phyloP scores from a whole-genome alignment of 225 moss, liverwort and hornwort genomes.

The Lunularia cruciata region DNA sequence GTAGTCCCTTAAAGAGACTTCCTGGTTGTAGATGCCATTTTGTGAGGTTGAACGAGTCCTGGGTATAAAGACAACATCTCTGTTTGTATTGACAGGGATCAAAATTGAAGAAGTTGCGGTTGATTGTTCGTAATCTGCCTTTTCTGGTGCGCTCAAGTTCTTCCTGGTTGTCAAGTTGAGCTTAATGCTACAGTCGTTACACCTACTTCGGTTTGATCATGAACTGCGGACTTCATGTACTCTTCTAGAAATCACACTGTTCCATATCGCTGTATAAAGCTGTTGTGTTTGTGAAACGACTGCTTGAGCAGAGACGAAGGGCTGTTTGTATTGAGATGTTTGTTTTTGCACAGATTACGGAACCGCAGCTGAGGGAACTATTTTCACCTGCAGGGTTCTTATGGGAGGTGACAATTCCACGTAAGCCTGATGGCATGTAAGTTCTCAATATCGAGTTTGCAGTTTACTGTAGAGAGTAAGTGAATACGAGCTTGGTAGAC shows the following conservation, averaged over 20 bases:
- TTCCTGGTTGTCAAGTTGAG: neutral
- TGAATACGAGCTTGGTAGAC: too few species aligned
- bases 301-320: neutral
- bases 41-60: too few species aligned
- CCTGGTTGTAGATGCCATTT: too few species aligned
- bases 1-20: too few species aligned
- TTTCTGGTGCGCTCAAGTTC: conserved; percentile 56
- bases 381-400: conserved; percentile 84
- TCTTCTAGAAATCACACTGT: too few species aligned
- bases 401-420: conserved; percentile 92
- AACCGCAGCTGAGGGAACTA: conserved; percentile 74
- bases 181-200: too few species aligned
- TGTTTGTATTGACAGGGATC: conserved; percentile 62
- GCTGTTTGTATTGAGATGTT: neutral
- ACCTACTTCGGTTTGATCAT: neutral
- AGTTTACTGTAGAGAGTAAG: too few species aligned
- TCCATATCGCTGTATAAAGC: neutral
- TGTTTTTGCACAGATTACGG: conserved; percentile 57
- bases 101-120: conserved; percentile 86
- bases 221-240: too few species aligned
- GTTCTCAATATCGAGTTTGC: neutral
- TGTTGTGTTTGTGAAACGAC: neutral
- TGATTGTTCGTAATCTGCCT: conserved; percentile 90
- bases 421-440: conserved; percentile 85
- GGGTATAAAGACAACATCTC: too few species aligned